Conservation (phyloP, 306 rosid species). For the Abrus pulchellus region DNA sequence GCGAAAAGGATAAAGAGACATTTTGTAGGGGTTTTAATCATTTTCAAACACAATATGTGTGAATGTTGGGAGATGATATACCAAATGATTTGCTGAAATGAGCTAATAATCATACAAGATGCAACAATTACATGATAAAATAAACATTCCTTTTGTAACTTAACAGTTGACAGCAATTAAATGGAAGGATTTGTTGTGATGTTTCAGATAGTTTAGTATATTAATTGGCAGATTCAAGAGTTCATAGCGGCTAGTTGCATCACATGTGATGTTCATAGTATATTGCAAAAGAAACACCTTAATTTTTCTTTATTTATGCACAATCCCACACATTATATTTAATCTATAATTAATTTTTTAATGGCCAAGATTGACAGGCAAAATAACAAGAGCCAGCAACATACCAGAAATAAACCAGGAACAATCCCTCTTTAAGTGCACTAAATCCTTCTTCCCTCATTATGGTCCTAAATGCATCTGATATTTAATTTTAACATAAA, state of each 20-base stretch:
- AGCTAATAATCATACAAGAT: not conserved
- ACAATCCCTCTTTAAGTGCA: conserved; percentile 85
- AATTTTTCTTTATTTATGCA: conserved; percentile 20
- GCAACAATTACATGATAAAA: conserved; percentile 15
- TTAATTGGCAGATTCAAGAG: conserved; percentile 2
- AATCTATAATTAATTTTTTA: conserved; percentile 6
- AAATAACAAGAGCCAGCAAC: conserved; percentile 50
- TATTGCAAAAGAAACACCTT: conserved; percentile 11
- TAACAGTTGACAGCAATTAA: not conserved
- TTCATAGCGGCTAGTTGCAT: conserved; percentile 12
- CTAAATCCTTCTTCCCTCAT: conserved; percentile 78
- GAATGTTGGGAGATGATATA: conserved; percentile 1
- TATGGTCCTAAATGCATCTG: conserved; percentile 92
- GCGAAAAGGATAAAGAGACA: not conserved
- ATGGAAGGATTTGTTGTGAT: conserved; percentile 16
- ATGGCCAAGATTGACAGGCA: conserved; percentile 18
- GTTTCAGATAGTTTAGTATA: conserved; percentile 3
- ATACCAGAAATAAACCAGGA: conserved; percentile 91
- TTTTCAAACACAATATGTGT: conserved; percentile 2
- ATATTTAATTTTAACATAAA: conserved; percentile 45
- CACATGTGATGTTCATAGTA: not conserved
- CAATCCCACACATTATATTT: not conserved
- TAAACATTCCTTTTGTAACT: not conserved
- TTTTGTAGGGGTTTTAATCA: not conserved
- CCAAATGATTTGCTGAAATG: conserved; percentile 5